Evolutionary conservation across 23 red algal genomes (phyloP).

Genomic region (Gracilaria domingensis): DNA sequence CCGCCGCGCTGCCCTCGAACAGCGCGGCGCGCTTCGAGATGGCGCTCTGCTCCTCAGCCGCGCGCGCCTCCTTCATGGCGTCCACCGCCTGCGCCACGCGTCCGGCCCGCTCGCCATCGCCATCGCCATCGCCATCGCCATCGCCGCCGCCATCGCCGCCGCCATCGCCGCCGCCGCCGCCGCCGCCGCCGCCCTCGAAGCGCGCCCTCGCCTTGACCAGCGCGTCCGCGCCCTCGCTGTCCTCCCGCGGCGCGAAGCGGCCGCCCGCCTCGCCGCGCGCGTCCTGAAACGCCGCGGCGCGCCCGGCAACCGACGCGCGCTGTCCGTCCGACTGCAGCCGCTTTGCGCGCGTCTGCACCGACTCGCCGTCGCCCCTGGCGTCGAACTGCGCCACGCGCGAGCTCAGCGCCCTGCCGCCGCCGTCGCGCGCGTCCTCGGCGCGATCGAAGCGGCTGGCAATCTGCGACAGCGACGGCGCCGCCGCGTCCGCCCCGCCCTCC

Average conservation of each 20-base stretch:
- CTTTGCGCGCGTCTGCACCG: neutral
- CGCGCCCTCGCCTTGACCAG: neutral
- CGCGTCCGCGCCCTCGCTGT: neutral
- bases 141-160: neutral
- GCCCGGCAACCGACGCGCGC: neutral
- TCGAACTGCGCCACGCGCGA: neutral
- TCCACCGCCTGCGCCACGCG: neutral
- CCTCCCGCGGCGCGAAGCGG: neutral
- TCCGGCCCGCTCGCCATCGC: neutral
- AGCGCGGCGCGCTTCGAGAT: constrained; percentile 14
- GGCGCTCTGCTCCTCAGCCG: neutral
- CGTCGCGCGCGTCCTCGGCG: neutral
- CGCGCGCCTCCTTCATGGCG: neutral
- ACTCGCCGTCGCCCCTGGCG: neutral
- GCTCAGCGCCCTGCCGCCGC: neutral
- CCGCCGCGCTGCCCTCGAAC: neutral
- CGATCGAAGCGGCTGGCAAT: constrained; percentile 22
- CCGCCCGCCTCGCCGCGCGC: neutral
- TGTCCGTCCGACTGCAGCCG: neutral
- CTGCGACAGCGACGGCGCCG: neutral
- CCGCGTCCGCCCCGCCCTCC: neutral
- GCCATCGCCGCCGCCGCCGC: neutral
- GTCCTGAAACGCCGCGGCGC: neutral
- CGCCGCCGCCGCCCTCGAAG: neutral
- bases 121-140: neutral